Evolutionary conservation across 164 flowering plant species (phyloP).

Genomic region (Taxillus chinensis): DNA sequence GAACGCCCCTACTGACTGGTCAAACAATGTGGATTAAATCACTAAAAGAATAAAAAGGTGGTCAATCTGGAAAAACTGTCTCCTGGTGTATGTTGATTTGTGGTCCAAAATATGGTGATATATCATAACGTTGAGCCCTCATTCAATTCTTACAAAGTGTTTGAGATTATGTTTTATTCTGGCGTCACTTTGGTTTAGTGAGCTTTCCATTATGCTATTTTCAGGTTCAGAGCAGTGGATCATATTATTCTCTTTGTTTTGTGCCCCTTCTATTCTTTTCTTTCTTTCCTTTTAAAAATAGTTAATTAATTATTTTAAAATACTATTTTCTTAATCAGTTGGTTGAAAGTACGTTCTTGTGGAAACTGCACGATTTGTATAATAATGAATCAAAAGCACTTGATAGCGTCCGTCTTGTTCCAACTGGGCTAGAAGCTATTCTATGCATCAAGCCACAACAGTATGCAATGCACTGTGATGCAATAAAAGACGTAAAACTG

Average conservation of each 20-base stretch:
- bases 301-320: neutral
- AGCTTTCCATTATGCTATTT: too few species aligned
- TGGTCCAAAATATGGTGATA: too few species aligned
- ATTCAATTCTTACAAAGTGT: too few species aligned
- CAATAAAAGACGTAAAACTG: slow-evolving; percentile 59
- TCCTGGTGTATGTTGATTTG: too few species aligned
- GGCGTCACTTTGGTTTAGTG: too few species aligned
- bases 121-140: too few species aligned
- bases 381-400: slow-evolving; percentile 39
- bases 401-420: slow-evolving; percentile 60
- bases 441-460: slow-evolving; percentile 54
- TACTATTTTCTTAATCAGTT: slow-evolving; percentile 30
- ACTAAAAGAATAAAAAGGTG: too few species aligned
- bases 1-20: too few species aligned
- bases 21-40: too few species aligned
- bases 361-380: slow-evolving; percentile 69
- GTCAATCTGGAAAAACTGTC: too few species aligned
- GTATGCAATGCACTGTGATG: slow-evolving; percentile 79
- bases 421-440: slow-evolving; percentile 40
- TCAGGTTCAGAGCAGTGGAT: neutral
- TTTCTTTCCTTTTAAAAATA: neutral
- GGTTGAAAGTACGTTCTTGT: slow-evolving; percentile 62
- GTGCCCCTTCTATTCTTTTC: neutral
- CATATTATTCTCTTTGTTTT: neutral
- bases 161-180: too few species aligned